These are phyloP conservation scores for Heracleum sosnowskyi DNA, from an alignment of 129 eudicot species.

Conservation along the genomic window DNA sequence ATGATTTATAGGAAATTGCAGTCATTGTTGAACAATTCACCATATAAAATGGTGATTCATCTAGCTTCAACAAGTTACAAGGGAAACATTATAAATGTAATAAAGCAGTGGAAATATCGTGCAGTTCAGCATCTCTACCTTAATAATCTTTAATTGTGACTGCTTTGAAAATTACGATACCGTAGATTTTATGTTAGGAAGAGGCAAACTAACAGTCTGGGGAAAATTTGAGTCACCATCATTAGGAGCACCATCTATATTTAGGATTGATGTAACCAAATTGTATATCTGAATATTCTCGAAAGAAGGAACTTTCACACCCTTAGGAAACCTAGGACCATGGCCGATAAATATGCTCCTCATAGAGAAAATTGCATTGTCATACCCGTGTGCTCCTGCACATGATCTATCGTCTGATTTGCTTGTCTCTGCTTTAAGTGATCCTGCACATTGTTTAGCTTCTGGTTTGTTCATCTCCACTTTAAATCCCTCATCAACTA, in stretches of 20 bases:
- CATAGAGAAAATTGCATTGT: slow-evolving; percentile 6
- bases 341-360: slow-evolving; percentile 5
- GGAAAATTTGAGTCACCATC: background rate
- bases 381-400: slow-evolving; percentile 9
- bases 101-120: background rate
- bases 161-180: background rate
- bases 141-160: too few relatives aligned
- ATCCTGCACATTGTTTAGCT: background rate
- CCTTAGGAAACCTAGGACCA: slow-evolving; percentile 11
- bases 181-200: background rate
- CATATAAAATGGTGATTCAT: background rate
- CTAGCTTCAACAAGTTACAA: background rate
- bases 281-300: too few relatives aligned
- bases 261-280: slow-evolving; percentile 1
- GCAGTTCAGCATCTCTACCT: background rate
- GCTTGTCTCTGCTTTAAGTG: background rate
- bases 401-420: background rate
- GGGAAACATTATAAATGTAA: background rate
- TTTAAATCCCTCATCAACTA: background rate
- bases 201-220: background rate
- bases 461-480: background rate
- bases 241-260: background rate
- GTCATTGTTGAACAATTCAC: background rate
- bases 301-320: slow-evolving; percentile 5
- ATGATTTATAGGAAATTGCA: background rate